Base-by-base conservation (phyloP, 106 monocot species). In the Xerophyta viscosa region DNA sequence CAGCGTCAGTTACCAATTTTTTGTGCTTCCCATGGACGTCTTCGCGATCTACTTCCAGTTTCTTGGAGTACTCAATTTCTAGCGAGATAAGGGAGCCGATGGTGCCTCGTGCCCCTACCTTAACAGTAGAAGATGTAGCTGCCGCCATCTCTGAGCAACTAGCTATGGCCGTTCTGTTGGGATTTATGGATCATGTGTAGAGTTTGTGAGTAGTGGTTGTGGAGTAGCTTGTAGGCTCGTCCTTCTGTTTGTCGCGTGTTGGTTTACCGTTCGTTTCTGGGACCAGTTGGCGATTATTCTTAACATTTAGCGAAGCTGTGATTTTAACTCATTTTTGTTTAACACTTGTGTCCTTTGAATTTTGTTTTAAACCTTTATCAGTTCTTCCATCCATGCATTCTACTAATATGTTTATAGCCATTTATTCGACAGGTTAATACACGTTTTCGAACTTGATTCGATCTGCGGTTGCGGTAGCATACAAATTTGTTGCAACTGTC, bases 41-140 rank as follows among this genome's bases (percentile, higher is more conserved):
- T 6, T 46, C 28, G 3, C 29, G 24, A 15, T 11, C 27, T 15
- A 67, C 6, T 7, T 77, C 51, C 11, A 77, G 52, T 25, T 50
- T 67, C 56, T 20, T 61, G 41, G 71, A 67, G 57, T 71, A 63
- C 46, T 71, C 63, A 31, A 77, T 77, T 49, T 77, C 71, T 44
- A 44, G 66, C 6, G 62, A 53, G 21, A 77, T 48, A 6, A 77
- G 63, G 10, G 71, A 71, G 10, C 29, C 71, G 9, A 77, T 57
- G 19, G 71, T 77, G 3, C 70, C 77, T 58, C 33, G 65, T 0
- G 63, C 48, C 4, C 71, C 77, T 3, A 71, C 37, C 49, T 77
- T 56, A 0, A 71, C 66, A 8, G 70, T 60, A 31, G 59, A n/a
- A 43, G 59, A n/a, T 19, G 76, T 17, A 31, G 59, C 5, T 49